Evolutionary conservation across 306 rosid genomes (phyloP), one percentile per base, ranked within the genome.

Genomic region (Cicer judaicum): DNA sequence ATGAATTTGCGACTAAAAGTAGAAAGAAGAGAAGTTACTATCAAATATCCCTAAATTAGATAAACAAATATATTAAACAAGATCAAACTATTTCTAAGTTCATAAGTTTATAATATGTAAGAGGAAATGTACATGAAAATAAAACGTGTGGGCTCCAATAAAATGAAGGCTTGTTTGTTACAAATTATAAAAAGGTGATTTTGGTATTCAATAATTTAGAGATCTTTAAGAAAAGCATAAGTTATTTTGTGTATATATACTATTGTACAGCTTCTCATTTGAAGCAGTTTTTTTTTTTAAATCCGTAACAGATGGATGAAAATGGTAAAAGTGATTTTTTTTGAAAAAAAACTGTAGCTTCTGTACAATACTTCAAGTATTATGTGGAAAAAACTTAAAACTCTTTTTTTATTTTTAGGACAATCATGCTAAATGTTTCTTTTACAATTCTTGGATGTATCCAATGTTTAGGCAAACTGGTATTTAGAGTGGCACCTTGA

Each of bases 401-500:
- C 63, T 57, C 56, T 9, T 43, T 59, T 18, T 38, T 6, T 41
- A 36, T 38, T 79, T 36, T 59, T 56, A 47, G 57, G 76, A 68
- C 65, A 55, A 55, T 36, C 24, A 19, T 53, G 43, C 52, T 54
- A 18, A 62, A 62, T 70, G 7, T 56, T 70, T 60, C 13, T 63
- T 50, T 42, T 64, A 70, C n/a, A 55, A 68, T 63, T 6, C 63
- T 11, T 72, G 70, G 62, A 60, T 68, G 55, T 68, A 59, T 73
- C 60, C 15, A 75, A 49, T 44, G 34, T 66, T 74, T 83, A 93
- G 98, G 87, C 78, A 36, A 85, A 85, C 84, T 93, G 98, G 98
- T 80, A 87, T 87, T 0, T 85, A 43, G 97, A 93, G 82, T 89
- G 92, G 96, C 93, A 87, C 78, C 56, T 93, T 70, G 97, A 91